Evolutionary conservation across 2,329 filamentous ascomycete genomes (phyloP).

Genomic region (Trichoderma sp.): DNA sequence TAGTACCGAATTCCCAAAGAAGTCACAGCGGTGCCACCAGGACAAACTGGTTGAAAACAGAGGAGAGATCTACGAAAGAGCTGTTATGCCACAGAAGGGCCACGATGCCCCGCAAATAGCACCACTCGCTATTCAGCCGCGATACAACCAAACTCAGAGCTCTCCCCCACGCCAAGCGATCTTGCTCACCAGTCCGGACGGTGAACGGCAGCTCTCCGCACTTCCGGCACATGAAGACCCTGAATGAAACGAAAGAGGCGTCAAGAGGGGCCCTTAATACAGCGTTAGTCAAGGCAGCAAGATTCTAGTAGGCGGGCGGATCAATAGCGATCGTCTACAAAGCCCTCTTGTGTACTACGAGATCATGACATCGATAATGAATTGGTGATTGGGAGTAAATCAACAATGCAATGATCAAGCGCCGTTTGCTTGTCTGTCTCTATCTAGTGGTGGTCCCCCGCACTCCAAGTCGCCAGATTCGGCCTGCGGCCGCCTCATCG

Average conservation of each 20-base stretch:
- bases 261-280: not conserved
- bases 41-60: not conserved
- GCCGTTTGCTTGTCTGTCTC: not conserved
- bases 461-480: not conserved
- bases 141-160: not conserved
- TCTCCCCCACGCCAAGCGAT: constrained; percentile 25
- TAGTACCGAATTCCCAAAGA: not conserved
- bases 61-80: not conserved
- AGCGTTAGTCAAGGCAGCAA: not conserved
- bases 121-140: not conserved
- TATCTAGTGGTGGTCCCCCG: not conserved
- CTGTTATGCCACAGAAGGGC: not conserved
- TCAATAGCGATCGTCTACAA: not conserved
- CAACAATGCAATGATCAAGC: not conserved
- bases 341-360: not conserved
- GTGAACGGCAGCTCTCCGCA: constrained; percentile 15
- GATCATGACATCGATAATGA: not conserved
- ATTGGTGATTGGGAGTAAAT: not conserved
- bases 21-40: too few relatives aligned
- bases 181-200: constrained; percentile 11
- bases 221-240: constrained; percentile 23
- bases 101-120: constrained; percentile 9
- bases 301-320: not conserved
- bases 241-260: not conserved
- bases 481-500: not conserved